Percentiles rank a stretch among this genome's conserved stretches.
Conservation (phyloP, 208 protist species). For the Endotrypanum monterogeii region DNA sequence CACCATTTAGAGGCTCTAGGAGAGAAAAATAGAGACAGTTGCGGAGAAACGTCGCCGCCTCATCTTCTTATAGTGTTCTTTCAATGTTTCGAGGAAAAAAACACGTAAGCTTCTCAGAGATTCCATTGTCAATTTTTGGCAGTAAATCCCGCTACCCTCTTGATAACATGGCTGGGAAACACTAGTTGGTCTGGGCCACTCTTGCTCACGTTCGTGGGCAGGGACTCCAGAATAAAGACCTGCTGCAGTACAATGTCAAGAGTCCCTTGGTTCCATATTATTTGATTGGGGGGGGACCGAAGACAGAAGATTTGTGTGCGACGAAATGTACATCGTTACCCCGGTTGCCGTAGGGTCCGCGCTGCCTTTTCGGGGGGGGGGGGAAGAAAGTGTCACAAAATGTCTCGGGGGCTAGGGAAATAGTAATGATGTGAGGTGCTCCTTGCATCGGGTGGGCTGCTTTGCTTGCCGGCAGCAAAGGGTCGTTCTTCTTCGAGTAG, state of each 20-base stretch:
- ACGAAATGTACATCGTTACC: no score
- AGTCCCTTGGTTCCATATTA: background rate
- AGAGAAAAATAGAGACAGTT: background rate
- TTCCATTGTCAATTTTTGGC: background rate
- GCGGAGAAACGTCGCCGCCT: background rate
- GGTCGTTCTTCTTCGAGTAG: no score
- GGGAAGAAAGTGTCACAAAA: no score
- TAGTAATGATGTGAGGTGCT: no score
- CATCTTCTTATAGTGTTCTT: background rate
- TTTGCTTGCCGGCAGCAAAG: no score
- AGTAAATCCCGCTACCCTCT: background rate
- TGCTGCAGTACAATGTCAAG: background rate
- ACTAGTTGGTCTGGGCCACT: no score
- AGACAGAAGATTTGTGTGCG: no score
- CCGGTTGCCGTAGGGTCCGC: no score
- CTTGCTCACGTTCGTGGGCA: background rate
- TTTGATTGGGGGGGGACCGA: background rate
- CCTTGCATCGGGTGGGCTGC: no score
- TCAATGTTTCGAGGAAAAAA: background rate
- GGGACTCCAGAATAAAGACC: background rate
- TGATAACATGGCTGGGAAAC: background rate
- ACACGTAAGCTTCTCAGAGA: no score
- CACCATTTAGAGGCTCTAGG: background rate
- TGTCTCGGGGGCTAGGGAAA: no score
- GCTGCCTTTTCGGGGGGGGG: no score